These are phyloP conservation scores for Rhizopus sp. DNA, from an alignment of 371 early-diverging fungal species.

Conservation along the genomic window DNA sequence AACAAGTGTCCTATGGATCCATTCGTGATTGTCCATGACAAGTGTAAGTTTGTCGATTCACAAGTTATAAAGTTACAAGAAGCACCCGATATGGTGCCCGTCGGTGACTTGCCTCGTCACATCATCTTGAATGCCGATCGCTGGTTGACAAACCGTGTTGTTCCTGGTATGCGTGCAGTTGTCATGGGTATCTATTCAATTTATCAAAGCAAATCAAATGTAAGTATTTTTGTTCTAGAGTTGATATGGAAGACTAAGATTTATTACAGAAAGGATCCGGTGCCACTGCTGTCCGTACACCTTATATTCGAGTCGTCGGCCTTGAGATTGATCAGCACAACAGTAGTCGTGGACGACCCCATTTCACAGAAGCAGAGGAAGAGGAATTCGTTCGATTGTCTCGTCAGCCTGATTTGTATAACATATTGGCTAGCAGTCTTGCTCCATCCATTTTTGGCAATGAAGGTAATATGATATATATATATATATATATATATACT, in stretches of 20 bases:
- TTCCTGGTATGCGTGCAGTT: constrained; percentile 94
- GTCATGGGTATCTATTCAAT: constrained; percentile 98
- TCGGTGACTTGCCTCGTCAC: constrained; percentile 98
- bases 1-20: constrained; percentile 93
- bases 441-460: constrained; percentile 98
- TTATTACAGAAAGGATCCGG: constrained; percentile 51
- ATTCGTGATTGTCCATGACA: constrained; percentile 94
- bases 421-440: constrained; percentile 87
- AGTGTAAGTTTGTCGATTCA: constrained; percentile 95
- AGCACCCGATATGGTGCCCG: constrained; percentile 96
- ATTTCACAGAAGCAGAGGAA: constrained; percentile 93
- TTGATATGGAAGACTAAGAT: background rate
- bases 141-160: constrained; percentile 87
- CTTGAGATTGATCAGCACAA: constrained; percentile 85
- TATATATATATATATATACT: too few species aligned
- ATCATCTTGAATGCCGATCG: constrained; percentile 90
- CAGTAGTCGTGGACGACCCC: constrained; percentile 61
- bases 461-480: constrained; percentile 52
- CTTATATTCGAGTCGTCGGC: constrained; percentile 94
- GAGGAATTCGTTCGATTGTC: constrained; percentile 86
- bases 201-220: constrained; percentile 67
- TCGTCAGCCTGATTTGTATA: constrained; percentile 86
- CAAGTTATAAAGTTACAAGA: constrained; percentile 99
- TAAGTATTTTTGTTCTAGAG: constrained; percentile 18
- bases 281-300: constrained; percentile 88